Percentiles rank a stretch among this genome's conserved stretches.
phyloP scores from a whole-genome alignment of 169 alveolate species.

The Plasmodium blacklocki region DNA sequence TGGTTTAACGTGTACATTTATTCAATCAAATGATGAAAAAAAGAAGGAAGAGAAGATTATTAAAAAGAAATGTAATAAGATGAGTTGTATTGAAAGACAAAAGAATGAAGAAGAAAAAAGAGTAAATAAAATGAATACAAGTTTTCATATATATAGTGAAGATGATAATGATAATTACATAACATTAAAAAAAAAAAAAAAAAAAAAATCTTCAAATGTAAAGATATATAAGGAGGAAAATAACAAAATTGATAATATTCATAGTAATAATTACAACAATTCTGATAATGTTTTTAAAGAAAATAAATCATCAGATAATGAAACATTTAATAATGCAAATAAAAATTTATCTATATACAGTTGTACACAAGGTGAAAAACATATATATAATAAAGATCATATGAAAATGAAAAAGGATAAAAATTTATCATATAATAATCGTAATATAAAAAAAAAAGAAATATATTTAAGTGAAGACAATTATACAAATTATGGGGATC shows the following conservation, averaged over 20 bases:
- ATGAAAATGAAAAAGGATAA: not conserved
- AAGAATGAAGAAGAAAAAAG: constrained; percentile 37
- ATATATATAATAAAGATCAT: constrained; percentile 2
- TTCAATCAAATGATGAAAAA: not conserved
- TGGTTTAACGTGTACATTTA: no score
- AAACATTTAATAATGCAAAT: not conserved
- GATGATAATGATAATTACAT: constrained; percentile 47
- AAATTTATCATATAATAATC: not conserved
- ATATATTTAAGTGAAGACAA: not conserved
- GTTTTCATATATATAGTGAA: constrained; percentile 74
- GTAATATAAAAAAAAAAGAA: not conserved
- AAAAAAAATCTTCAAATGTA: not conserved
- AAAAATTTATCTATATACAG: not conserved
- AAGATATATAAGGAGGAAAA: not conserved
- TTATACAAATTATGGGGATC: not conserved
- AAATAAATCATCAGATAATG: not conserved
- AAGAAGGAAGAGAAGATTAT: not conserved
- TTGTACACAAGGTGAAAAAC: not conserved
- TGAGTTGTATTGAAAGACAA: constrained; percentile 31
- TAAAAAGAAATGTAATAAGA: constrained; percentile 19
- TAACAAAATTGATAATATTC: not conserved
- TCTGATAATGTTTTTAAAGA: not conserved
- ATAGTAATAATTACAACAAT: not conserved
- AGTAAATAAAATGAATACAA: constrained; percentile 68
- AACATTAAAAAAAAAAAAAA: constrained; percentile 30